A percentile compares a stretch with the other conserved stretches of the same genome.
These are phyloP conservation scores for Pseudogymnoascus pannorum DNA, from an alignment of 2,329 filamentous ascomycete species.

Conservation along the genomic window DNA sequence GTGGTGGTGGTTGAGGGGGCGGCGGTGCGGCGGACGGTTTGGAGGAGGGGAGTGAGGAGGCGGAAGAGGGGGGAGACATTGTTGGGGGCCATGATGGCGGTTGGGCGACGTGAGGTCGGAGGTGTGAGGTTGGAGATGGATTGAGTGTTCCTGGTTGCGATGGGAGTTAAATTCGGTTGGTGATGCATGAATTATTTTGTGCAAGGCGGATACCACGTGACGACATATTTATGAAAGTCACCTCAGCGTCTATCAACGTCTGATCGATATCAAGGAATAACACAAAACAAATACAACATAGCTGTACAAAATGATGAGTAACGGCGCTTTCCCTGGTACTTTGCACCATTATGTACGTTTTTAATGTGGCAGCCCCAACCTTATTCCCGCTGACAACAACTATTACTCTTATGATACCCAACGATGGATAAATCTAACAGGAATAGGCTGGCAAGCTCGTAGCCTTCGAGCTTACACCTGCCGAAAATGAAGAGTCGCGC, in stretches of 20 bases:
- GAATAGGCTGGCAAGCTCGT: conserved; percentile 24
- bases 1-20: conserved; percentile 3
- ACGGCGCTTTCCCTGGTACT: conserved; percentile 15
- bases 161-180: conserved; percentile 9
- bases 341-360: conserved; percentile 19
- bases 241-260: neutral
- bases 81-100: conserved; percentile 16
- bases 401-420: neutral
- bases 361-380: neutral
- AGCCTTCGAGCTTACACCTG: conserved; percentile 28
- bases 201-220: neutral
- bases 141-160: conserved; percentile 8
- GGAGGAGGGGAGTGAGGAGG: conserved; percentile 24
- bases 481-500: neutral
- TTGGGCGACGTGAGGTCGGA: neutral
- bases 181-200: conserved; percentile 3
- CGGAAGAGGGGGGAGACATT: conserved; percentile 17
- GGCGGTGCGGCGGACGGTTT: conserved; percentile 16
- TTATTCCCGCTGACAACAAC: neutral
- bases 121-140: conserved; percentile 6
- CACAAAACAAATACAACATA: conserved; percentile 12
- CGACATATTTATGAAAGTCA: neutral
- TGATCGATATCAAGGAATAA: neutral
- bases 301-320: conserved; percentile 14
- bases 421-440: neutral